A percentile compares a stretch with the other conserved stretches of the same genome.
These are phyloP conservation scores for Prunus yedoensis DNA, from an alignment of 331 rosid genomes.

Conservation along the genomic window DNA sequence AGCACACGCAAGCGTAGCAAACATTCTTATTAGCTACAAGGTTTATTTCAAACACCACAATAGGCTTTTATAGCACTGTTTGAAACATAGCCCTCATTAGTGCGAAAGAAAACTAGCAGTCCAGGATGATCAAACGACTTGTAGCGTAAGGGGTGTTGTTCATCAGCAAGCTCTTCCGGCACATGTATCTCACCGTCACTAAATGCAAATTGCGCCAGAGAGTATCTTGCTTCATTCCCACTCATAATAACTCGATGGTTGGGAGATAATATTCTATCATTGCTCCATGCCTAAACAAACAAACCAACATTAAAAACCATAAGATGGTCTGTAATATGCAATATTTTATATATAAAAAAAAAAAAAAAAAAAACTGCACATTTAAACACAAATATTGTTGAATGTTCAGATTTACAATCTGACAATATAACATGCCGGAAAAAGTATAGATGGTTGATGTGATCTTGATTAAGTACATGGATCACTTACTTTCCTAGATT, in stretches of 20 bases:
- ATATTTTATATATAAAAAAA: no score
- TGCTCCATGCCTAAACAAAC: slow-evolving; percentile 74
- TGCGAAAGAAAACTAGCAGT: slow-evolving; percentile 33
- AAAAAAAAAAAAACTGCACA: no score
- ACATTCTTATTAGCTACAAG: not conserved
- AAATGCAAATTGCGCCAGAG: slow-evolving; percentile 64
- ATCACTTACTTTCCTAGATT: no score
- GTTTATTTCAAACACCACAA: slow-evolving; percentile 31
- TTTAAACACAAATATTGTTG: no score
- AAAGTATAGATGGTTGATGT: no score
- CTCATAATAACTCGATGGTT: slow-evolving; percentile 58
- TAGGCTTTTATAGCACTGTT: slow-evolving; percentile 34
- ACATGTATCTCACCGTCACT: slow-evolving; percentile 53
- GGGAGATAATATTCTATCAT: slow-evolving; percentile 64
- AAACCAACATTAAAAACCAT: no score
- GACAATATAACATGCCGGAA: not conserved
- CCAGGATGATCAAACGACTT: slow-evolving; percentile 69
- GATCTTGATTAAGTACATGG: no score
- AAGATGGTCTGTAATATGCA: no score
- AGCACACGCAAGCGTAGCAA: not conserved
- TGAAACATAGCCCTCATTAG: slow-evolving; percentile 20
- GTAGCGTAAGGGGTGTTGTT: slow-evolving; percentile 56
- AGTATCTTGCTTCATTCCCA: slow-evolving; percentile 61
- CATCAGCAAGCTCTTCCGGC: slow-evolving; percentile 64
- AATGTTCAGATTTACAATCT: no score